Evolutionary conservation across 108 stramenopile species (phyloP), one percentile per base, ranked within the genome.

Genomic region (Aureococcus anophagefferens): DNA sequence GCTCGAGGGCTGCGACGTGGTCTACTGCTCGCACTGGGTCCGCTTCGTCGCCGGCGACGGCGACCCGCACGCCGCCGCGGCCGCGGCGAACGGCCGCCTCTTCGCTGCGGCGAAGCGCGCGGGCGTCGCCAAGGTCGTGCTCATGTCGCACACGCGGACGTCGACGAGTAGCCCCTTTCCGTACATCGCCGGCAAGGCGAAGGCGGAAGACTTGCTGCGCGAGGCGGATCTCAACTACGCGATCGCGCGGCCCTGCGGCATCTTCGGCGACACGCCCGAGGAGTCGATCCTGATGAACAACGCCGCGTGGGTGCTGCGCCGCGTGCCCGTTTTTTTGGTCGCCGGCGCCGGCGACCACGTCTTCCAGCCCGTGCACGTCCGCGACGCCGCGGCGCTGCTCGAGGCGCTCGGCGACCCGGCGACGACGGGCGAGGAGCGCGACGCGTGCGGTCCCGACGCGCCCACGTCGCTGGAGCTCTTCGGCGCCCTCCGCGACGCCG

Each of bases 271-370:
- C 46, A 33, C 45, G 32, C 31, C 68, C 32, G 11, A 7, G 0
- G 68, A 69, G 68, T 51, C 46, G 1, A 69, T 69, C 7, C 30
- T 69, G 0, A 46, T 69, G 68, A 69, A 69, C 30, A 69, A 69
- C n/a, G 68, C 68, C 30, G 68, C 68, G 21, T 69, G 36, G 29
- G 68, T 69, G 0, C 30, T 69, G 3, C 5, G 68, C 5, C 45
- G 68, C 4, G 30, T 44, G 9, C 68, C 68, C 9, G 4, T 69
- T 7, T 69, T 69, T 17, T 32, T 69, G 31, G 4, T 69, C 28
- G 46, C 68, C 0, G 46, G 5, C 0, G 31, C 46, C 31, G 68
- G 68, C 16, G 30, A 14, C 28, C 31, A 45, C 21, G 31, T 0
- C 31, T 69, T 69, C 33, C 68, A 69, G 30, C 68, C 68, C 4